Evolutionary conservation across 1,284 basidiomycete genomes (phyloP).

Genomic region (Golubevia sp.): DNA sequence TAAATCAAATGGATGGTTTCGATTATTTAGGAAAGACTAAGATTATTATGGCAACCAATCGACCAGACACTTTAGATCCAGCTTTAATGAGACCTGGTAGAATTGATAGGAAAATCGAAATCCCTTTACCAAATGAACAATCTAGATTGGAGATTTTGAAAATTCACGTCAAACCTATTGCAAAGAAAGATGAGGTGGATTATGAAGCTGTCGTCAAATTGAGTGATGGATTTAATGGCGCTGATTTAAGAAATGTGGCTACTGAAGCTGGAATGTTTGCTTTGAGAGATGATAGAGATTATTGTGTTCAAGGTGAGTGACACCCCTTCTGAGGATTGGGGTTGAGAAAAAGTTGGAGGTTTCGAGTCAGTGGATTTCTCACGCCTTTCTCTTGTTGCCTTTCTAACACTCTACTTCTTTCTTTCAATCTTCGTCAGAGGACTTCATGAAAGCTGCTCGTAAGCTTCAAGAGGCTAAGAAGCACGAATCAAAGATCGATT

Average conservation of each 20-base stretch:
- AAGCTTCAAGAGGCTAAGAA: slow-evolving; percentile 78
- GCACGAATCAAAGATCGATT: no score
- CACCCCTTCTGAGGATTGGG: no score
- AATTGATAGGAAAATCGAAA: slow-evolving; percentile 96
- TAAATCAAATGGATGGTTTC: slow-evolving; percentile 62
- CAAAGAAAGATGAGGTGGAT: slow-evolving; percentile 80
- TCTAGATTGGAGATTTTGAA: slow-evolving; percentile 92
- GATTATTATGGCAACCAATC: slow-evolving; percentile 60
- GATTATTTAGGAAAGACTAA: slow-evolving; percentile 59
- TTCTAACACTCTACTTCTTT: no score
- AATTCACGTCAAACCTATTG: slow-evolving; percentile 89
- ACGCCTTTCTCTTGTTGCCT: no score
- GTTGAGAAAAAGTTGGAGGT: no score
- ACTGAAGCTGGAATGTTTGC: slow-evolving; percentile 61
- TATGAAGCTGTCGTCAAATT: slow-evolving; percentile 97
- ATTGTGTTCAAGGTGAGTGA: not conserved
- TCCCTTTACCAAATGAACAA: slow-evolving; percentile 96
- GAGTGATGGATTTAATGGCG: slow-evolving; percentile 58
- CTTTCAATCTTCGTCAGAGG: no score
- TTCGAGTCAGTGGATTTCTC: no score
- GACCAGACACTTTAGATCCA: slow-evolving; percentile 70
- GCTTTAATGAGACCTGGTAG: slow-evolving; percentile 94
- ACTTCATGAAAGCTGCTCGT: slow-evolving; percentile 94
- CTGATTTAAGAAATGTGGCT: slow-evolving; percentile 57
- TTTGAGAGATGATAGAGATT: slow-evolving; percentile 53